These are phyloP conservation scores for Venustampulla echinocandica DNA, from an alignment of 495 filamentous ascomycete species.

Conservation along the genomic window DNA sequence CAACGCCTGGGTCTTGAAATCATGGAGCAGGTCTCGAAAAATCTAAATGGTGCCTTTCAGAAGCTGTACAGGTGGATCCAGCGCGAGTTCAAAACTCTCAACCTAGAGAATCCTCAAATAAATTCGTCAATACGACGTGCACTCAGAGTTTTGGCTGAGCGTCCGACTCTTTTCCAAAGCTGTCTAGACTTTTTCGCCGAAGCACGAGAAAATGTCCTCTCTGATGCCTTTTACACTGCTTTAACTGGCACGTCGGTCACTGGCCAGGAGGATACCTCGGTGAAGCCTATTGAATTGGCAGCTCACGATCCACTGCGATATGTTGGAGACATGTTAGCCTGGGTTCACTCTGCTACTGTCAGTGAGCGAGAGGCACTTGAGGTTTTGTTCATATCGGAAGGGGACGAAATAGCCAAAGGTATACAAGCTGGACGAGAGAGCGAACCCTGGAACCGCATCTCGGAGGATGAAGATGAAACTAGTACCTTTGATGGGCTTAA, in stretches of 20 bases:
- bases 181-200: slow-evolving; percentile 93
- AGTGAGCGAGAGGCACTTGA: slow-evolving; percentile 91
- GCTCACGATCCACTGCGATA: slow-evolving; percentile 91
- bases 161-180: slow-evolving; percentile 83
- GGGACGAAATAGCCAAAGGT: slow-evolving; percentile 79
- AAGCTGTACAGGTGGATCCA: slow-evolving; percentile 94
- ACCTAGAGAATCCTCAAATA: slow-evolving; percentile 92
- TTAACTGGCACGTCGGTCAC: slow-evolving; percentile 60
- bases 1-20: slow-evolving; percentile 79
- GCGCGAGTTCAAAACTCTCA: slow-evolving; percentile 82
- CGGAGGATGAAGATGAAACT: slow-evolving; percentile 47
- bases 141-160: slow-evolving; percentile 79
- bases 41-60: slow-evolving; percentile 86
- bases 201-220: slow-evolving; percentile 76
- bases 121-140: slow-evolving; percentile 77
- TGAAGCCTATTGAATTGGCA: slow-evolving; percentile 89
- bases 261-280: slow-evolving; percentile 37
- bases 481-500: slow-evolving; percentile 69
- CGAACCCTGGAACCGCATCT: slow-evolving; percentile 68
- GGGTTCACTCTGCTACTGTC: slow-evolving; percentile 88
- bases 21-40: slow-evolving; percentile 79
- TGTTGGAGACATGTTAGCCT: slow-evolving; percentile 95
- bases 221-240: slow-evolving; percentile 84
- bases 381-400: slow-evolving; percentile 80
- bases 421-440: slow-evolving; percentile 79